Base-by-base conservation (phyloP, 179 eudicot genomes). In the Heliamphora pulchella region DNA sequence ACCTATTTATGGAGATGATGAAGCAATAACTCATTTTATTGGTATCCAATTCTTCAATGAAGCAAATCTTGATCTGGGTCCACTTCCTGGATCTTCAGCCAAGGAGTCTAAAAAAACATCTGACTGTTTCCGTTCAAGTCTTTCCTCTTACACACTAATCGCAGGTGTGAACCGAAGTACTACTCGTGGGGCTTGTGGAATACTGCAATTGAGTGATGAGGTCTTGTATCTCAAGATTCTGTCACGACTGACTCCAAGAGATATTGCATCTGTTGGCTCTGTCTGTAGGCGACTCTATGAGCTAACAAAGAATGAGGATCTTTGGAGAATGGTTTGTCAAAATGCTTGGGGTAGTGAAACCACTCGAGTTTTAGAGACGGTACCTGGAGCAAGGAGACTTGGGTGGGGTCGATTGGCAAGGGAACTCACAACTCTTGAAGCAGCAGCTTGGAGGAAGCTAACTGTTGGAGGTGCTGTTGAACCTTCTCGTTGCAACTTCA, bases 291-390 rank as follows among this genome's bases (percentile, higher is more conserved):
- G 90, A 69, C 77, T 94, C 15, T 91, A 93, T 85, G 90, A 90
- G 61, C 70, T 93, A 41, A 88, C 98, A 62, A 93, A 83, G 83
- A 90, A 89, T 50, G 98, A 94, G 80, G 97, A 94, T 80, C 88
- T 94, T 51, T 94, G 98, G 98, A 87, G 90, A 89, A 88, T 89
- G 89, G 97, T 94, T 20, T 94, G 98, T 79, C 98, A 94, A 75
- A 94, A 90, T 89, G 98, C 97, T 62, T 94, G 98, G 98, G 98
- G 98, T 59, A 88, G 84, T 75, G 98, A 94, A 85, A 94, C 97
- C 11, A 93, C 98, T 39, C 81, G 95, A 3, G 89, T 94, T 69
- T 71, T 94, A 31, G 97, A 93, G 84, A 83, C 97, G 0, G 98
- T 93, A 80, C 97, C 97, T 41, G 97, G 92, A 51, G 91, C 97